phyloP scores from a whole-genome alignment of 2,329 filamentous ascomycete genomes.

The Trichoderma lentiforme region DNA sequence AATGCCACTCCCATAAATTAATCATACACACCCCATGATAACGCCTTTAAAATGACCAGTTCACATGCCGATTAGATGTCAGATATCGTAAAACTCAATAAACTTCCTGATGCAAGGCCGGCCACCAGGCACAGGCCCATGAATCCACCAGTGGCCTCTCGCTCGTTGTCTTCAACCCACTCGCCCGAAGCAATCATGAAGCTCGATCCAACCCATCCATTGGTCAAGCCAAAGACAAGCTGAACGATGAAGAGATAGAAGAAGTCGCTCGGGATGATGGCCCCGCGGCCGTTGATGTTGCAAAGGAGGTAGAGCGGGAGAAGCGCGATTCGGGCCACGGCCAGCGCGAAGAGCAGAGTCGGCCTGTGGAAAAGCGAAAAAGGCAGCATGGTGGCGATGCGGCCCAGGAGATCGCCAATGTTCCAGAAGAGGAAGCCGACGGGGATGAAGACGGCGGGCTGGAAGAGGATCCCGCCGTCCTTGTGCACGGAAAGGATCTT shows the following conservation, averaged over 20 bases:
- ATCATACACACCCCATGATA: neutral
- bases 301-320: constrained; percentile 86
- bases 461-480: constrained; percentile 55
- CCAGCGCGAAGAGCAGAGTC: constrained; percentile 61
- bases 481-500: constrained; percentile 51
- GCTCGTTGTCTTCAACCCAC: constrained; percentile 78
- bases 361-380: constrained; percentile 61
- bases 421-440: constrained; percentile 94
- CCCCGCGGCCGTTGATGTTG: constrained; percentile 77
- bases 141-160: constrained; percentile 86
- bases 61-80: constrained; percentile 27
- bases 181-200: constrained; percentile 89
- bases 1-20: neutral
- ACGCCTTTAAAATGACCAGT: neutral
- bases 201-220: constrained; percentile 80
- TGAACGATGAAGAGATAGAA: constrained; percentile 88
- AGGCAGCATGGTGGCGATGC: constrained; percentile 62
- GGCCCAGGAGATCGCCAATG: constrained; percentile 75
- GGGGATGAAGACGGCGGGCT: constrained; percentile 78
- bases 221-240: constrained; percentile 76
- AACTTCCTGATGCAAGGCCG: constrained; percentile 79
- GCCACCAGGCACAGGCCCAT: constrained; percentile 89
- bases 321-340: constrained; percentile 64
- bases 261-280: constrained; percentile 70
- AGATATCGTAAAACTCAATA: constrained; percentile 77